A percentile compares a stretch with the other conserved stretches of the same genome.
phyloP scores from a whole-genome alignment of 75 land plant genomes.

The Pinus albicaulis region DNA sequence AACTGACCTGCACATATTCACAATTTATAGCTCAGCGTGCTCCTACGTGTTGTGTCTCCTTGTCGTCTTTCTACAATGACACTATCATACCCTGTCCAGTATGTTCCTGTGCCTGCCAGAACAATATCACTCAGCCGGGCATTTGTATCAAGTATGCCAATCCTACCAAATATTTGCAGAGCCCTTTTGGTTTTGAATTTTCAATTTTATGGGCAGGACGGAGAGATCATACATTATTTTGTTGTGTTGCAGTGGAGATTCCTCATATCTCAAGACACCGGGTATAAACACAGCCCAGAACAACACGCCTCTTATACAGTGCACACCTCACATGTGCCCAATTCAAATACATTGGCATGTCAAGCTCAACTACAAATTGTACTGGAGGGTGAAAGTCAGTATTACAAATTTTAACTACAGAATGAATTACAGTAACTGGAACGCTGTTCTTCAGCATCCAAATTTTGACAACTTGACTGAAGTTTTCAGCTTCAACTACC shows the following conservation, averaged over 20 bases:
- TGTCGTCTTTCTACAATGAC: slow-evolving; percentile 73
- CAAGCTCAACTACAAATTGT: slow-evolving; percentile 56
- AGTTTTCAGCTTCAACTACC: slow-evolving; percentile 65
- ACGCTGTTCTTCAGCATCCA: slow-evolving; percentile 62
- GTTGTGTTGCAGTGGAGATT: slow-evolving; percentile 13
- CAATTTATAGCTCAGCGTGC: slow-evolving; percentile 53
- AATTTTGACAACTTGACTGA: slow-evolving; percentile 54
- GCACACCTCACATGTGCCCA: slow-evolving; percentile 76
- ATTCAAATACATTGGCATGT: slow-evolving; percentile 74
- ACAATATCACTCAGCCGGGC: slow-evolving; percentile 14
- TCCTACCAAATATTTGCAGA: too few species aligned
- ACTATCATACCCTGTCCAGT: slow-evolving; percentile 66
- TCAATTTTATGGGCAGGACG: not conserved
- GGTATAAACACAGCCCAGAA: slow-evolving; percentile 14
- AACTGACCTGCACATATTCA: slow-evolving; percentile 77
- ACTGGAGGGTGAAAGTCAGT: slow-evolving; percentile 73
- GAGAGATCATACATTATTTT: not conserved
- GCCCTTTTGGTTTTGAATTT: too few species aligned
- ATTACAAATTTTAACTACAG: slow-evolving; percentile 60
- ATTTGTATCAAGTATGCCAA: not conserved
- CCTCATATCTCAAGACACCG: not conserved
- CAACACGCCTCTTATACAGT: slow-evolving; percentile 36
- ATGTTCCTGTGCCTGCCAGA: slow-evolving; percentile 68
- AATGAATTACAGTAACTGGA: slow-evolving; percentile 62
- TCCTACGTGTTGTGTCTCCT: slow-evolving; percentile 78